Base-by-base conservation (phyloP, 2,329 filamentous ascomycete species). In the Berkeleyomyces basicola region DNA sequence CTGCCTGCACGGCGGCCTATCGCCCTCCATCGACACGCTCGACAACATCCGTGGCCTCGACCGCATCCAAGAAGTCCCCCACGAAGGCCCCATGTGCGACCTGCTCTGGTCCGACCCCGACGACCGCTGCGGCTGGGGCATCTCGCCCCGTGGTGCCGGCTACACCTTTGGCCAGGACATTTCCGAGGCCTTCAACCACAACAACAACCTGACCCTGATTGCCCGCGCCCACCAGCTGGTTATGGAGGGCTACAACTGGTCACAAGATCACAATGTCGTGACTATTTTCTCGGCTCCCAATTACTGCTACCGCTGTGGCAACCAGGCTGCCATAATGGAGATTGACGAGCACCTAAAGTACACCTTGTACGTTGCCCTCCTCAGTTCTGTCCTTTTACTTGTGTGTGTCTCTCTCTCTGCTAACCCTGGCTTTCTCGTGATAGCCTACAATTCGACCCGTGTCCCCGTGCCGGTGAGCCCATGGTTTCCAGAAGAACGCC, bases 211-310 rank as follows among this genome's bases (percentile, higher is more conserved):
- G 75, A 97, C 92, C 62, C 79, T 97, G 66, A 95, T 99, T 71
- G 93, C 93, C 65, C 83, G 93, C 75, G 93, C 93, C 63, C 93
- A 99, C 80, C 93, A 99, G 78, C 79, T 99, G 73, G 93, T 99
- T 65, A 99, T 97, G 92, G 93, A 99, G 75, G 93, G 93, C 58
- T 99, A 97, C 76, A 99, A 97, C 74, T 99, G 93, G 93, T 96
- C 91, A 67, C 93, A 97, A 75, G 93, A 97, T 73, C 80, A 92
- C 68, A 97, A 99, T 69, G 93, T 99, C 60, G 93, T 99, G 66
- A 99, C 93, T 44, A 97, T 99, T 71, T 99, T 99, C 79, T 96
- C 71, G 84, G 88, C 88, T 61, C 88, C 88, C 67, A 92, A 92
- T 75, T 99, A 99, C 80, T 99, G 92, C 79, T 97, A 99, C 81